These are phyloP conservation scores for Diaporthe ampelina DNA, from an alignment of 2,329 filamentous ascomycete genomes.

Conservation along the genomic window DNA sequence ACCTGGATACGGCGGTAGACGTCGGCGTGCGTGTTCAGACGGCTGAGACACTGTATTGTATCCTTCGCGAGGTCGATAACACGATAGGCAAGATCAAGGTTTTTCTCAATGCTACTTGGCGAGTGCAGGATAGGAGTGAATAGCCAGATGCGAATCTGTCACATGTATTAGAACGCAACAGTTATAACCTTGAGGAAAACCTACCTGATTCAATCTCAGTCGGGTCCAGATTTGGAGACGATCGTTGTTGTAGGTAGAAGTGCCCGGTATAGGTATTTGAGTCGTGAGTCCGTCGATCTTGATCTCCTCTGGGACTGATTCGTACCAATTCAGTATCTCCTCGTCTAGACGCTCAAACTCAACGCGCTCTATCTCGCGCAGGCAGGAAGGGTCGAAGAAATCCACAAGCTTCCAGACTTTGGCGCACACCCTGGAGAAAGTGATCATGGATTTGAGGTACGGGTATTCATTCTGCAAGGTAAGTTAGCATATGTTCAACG, in stretches of 20 bases:
- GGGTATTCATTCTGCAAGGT: constrained; percentile 65
- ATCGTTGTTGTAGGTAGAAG: constrained; percentile 75
- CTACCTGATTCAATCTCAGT: constrained; percentile 83
- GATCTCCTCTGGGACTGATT: constrained; percentile 75
- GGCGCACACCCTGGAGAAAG: constrained; percentile 85
- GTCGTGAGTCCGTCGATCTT: constrained; percentile 72
- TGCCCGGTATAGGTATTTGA: constrained; percentile 65
- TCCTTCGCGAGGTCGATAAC: constrained; percentile 83
- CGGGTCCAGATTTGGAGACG: constrained; percentile 88
- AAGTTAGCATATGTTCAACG: constrained; percentile 43
- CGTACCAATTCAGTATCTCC: constrained; percentile 90
- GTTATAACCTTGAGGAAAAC: constrained; percentile 30
- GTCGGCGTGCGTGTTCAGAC: constrained; percentile 79
- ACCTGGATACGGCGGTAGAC: constrained; percentile 80
- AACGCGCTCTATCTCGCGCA: constrained; percentile 75
- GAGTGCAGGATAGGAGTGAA: constrained; percentile 91
- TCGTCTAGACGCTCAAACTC: constrained; percentile 86
- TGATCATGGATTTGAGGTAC: constrained; percentile 87
- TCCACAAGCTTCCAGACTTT: constrained; percentile 89
- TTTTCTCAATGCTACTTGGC: constrained; percentile 83
- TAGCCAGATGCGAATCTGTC: constrained; percentile 82
- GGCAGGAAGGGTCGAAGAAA: constrained; percentile 72
- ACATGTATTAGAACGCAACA: constrained; percentile 7
- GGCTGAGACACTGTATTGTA: constrained; percentile 77
- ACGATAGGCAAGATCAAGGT: constrained; percentile 79